Base-by-base conservation (phyloP, 176 grass and related monocot species). In the Aegilops sharonensis region DNA sequence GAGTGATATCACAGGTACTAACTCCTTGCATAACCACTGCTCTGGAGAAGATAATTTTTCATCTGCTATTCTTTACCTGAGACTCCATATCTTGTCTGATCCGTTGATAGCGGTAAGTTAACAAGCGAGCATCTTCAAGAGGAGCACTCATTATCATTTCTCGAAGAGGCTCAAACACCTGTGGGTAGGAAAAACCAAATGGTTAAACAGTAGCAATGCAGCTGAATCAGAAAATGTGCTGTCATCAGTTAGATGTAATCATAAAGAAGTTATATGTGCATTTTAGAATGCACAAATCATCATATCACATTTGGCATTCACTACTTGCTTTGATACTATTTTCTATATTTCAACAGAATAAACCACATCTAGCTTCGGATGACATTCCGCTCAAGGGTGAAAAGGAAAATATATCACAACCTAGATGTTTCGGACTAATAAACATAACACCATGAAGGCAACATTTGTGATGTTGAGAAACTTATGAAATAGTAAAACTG, bases 41-140 rank as follows among this genome's bases (percentile, higher is more conserved):
- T 75, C 42, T 75, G 23, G 11, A 78, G 12, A 75, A 82, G 8
- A 56, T 14, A 29, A 71, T 78, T 18, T 42, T 72, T 35, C 10
- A 20, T 32, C 35, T 75, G 34, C 20, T 45, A 48, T 64, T 15
- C 11, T 39, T 79, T 91, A 99, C 97, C 94, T 99, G 97, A 74
- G 97, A 94, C 45, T 99, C 97, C 89, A 95, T 91, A 86, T 99
- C 97, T 87, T 99, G 97, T 91, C 97, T 99, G 77, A 99, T 99
- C 56, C 89, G 86, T 83, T 94, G 90, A 73, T 99, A 99, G 61
- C 90, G 97, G 66, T 99, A 94, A 87, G 94, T 93, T 83, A 99
- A 88, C 50, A 96, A 81, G 66, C 94, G 93, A 59, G 92, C 97
- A 85, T 99, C 97, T 89, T 99, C 97, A 76, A 99, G 91, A 90